Evolutionary conservation across 2,329 filamentous ascomycete genomes (phyloP).

Genomic region (Curvularia verruculosa): DNA sequence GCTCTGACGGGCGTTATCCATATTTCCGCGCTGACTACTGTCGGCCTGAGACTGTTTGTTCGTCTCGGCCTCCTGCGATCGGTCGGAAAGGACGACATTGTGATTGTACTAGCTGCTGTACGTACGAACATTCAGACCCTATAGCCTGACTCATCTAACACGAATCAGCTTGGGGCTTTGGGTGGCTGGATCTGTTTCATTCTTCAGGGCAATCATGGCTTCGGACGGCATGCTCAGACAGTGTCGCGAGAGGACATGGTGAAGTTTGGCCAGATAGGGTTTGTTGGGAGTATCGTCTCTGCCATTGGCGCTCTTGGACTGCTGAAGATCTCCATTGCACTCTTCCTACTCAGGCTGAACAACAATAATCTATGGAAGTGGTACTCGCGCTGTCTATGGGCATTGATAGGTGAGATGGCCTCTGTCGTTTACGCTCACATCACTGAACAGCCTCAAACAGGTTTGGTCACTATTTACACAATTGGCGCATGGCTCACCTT

Average conservation of each 20-base stretch:
- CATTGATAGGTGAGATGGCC: neutral
- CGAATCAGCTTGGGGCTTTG: slow-evolving; percentile 2
- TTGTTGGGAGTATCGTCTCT: slow-evolving; percentile 8
- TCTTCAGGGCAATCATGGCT: slow-evolving; percentile 10
- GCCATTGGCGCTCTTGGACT: slow-evolving; percentile 7
- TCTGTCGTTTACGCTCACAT: neutral
- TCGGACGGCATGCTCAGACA: slow-evolving; percentile 7
- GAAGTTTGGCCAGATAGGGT: slow-evolving; percentile 3
- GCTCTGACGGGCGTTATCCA: slow-evolving; percentile 8
- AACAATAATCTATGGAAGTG: slow-evolving; percentile 6
- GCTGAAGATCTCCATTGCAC: slow-evolving; percentile 5
- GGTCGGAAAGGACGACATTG: slow-evolving; percentile 6
- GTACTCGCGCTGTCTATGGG: slow-evolving; percentile 5
- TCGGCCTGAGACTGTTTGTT: slow-evolving; percentile 8
- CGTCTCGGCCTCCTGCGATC: slow-evolving; percentile 7
- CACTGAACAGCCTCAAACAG: neutral
- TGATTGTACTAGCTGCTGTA: slow-evolving; percentile 5
- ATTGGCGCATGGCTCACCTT: slow-evolving; percentile 6
- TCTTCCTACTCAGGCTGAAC: slow-evolving; percentile 5
- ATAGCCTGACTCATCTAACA: neutral
- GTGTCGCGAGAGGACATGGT: neutral
- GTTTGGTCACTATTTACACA: neutral
- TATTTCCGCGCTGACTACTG: slow-evolving; percentile 2
- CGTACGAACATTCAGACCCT: neutral
- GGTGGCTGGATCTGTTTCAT: slow-evolving; percentile 11